A percentile compares a stretch with the other conserved stretches of the same genome.
Evolutionary conservation across 768 basidiomycete species (phyloP).

Genomic region (Austroboletus eburneus): DNA sequence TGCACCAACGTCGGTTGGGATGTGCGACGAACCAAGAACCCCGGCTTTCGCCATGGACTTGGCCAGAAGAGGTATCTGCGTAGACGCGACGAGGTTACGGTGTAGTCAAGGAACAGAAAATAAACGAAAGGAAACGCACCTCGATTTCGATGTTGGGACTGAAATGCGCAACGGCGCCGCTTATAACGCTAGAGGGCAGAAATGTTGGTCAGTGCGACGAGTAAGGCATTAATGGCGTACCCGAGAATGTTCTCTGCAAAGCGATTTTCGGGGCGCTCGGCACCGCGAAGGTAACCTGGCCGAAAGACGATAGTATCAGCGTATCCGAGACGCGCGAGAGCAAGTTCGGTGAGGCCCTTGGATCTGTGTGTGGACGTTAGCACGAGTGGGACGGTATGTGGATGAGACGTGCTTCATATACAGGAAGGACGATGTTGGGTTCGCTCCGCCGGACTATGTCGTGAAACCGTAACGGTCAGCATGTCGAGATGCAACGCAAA

Average conservation of each 20-base stretch:
- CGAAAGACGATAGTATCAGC: conserved; percentile 67
- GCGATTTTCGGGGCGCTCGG: conserved; percentile 40
- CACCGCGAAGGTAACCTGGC: conserved; percentile 50
- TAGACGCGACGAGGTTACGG: not conserved
- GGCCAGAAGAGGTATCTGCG: conserved; percentile 49
- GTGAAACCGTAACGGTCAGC: not conserved
- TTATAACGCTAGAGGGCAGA: conserved; percentile 31
- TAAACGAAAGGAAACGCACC: conserved; percentile 23
- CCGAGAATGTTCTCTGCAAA: conserved; percentile 38
- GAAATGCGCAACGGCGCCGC: conserved; percentile 36
- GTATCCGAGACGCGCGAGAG: conserved; percentile 64
- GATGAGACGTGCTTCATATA: not conserved
- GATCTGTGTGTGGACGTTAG: conserved; percentile 38
- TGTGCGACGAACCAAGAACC: conserved; percentile 44
- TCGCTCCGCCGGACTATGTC: conserved; percentile 44
- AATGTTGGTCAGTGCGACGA: not conserved
- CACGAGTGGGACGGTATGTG: not conserved
- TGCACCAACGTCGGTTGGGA: conserved; percentile 44
- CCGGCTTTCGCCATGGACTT: conserved; percentile 55
- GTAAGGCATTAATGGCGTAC: conserved; percentile 32
- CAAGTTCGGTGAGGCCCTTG: conserved; percentile 73
- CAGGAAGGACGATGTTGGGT: conserved; percentile 45
- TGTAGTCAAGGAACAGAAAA: not conserved
- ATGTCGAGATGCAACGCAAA: not conserved
- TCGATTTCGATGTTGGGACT: conserved; percentile 40